Percentiles rank a stretch among this genome's conserved stretches.
phyloP scores from a whole-genome alignment of 2,329 filamentous ascomycete species.

The Pseudogymnoascus destructans region DNA sequence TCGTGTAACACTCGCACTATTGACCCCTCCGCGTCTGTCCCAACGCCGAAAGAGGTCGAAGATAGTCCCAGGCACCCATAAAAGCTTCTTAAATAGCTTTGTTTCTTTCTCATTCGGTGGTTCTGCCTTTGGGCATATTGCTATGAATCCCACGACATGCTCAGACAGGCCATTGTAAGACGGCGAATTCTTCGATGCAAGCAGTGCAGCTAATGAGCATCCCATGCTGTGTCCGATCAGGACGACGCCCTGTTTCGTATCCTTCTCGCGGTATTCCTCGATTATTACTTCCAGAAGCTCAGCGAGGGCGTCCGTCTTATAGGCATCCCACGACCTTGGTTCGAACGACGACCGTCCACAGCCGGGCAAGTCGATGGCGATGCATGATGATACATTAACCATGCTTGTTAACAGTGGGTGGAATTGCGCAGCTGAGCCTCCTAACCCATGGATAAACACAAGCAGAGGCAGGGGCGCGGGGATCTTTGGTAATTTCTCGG shows the following conservation, averaged over 20 bases:
- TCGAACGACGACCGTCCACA: slow-evolving; percentile 70
- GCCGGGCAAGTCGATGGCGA: slow-evolving; percentile 82
- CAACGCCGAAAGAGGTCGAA: slow-evolving; percentile 67
- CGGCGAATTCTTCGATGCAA: slow-evolving; percentile 43
- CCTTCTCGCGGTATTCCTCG: slow-evolving; percentile 54
- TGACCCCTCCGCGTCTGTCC: slow-evolving; percentile 64
- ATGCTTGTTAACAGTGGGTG: slow-evolving; percentile 68
- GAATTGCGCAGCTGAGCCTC: slow-evolving; percentile 86
- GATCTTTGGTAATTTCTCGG: slow-evolving; percentile 61
- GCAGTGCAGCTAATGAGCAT: slow-evolving; percentile 58
- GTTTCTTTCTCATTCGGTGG: slow-evolving; percentile 44
- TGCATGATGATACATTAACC: slow-evolving; percentile 67
- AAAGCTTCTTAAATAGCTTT: slow-evolving; percentile 39
- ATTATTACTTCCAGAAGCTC: slow-evolving; percentile 66
- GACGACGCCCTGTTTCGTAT: slow-evolving; percentile 56
- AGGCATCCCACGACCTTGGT: slow-evolving; percentile 61
- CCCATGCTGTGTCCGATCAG: slow-evolving; percentile 87
- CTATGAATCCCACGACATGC: slow-evolving; percentile 62
- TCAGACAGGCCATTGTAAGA: slow-evolving; percentile 41
- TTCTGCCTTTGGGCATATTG: slow-evolving; percentile 64
- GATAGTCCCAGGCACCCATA: slow-evolving; percentile 55
- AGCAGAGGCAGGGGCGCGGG: slow-evolving; percentile 68
- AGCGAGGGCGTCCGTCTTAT: slow-evolving; percentile 60
- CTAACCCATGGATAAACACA: slow-evolving; percentile 85
- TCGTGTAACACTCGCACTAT: slow-evolving; percentile 66